Conservation (phyloP, 306 rosid genomes). For the Lathyrus aphaca region DNA sequence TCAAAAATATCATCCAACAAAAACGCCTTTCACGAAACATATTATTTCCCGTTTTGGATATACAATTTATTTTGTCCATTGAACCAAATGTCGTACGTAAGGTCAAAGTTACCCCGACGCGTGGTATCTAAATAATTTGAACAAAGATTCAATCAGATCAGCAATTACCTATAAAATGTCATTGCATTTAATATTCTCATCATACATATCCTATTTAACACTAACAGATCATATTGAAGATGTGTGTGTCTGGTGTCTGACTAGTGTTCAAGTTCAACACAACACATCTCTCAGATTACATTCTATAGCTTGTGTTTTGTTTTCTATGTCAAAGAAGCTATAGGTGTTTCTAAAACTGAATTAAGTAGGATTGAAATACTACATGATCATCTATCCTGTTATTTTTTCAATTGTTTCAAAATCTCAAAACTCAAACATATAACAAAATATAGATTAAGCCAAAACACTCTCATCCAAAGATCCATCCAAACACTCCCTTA, state of each 20-base stretch:
- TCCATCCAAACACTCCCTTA: not conserved
- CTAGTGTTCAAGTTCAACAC: not conserved
- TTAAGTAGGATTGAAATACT: not conserved
- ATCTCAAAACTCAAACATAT: not conserved
- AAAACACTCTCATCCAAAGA: not conserved
- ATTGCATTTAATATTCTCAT: not conserved
- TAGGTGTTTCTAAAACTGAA: not conserved
- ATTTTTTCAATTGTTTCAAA: not conserved
- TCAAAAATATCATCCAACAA: slow-evolving; percentile 9
- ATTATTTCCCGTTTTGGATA: not conserved
- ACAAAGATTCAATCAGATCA: slow-evolving; percentile 19
- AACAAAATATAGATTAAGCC: not conserved
- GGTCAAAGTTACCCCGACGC: not conserved
- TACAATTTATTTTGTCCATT: not conserved
- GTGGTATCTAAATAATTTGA: not conserved
- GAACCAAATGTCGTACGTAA: not conserved
- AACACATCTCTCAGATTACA: not conserved
- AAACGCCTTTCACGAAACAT: slow-evolving; percentile 6
- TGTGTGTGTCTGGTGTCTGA: too few relatives aligned
- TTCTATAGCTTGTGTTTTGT: not conserved
- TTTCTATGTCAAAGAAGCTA: not conserved
- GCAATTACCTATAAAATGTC: not conserved
- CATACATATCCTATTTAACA: not conserved
- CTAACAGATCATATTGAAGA: not conserved
- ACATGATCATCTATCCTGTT: not conserved